Evolutionary conservation across 345 rosid genomes (phyloP).

Genomic region (Heritiera fomes): DNA sequence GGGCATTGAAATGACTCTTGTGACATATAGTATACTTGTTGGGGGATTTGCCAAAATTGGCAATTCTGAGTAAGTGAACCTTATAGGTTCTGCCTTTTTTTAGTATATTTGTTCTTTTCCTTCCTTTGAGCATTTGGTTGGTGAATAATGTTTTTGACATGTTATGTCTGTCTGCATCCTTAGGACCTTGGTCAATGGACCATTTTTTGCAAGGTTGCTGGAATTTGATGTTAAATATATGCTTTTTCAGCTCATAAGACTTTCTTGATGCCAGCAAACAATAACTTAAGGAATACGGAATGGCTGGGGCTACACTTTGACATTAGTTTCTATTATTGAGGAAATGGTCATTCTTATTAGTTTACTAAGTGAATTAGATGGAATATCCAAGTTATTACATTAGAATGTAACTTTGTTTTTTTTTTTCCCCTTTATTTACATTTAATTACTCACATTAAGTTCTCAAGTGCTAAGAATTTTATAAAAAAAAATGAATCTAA

Average conservation of each 20-base stretch:
- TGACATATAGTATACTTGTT: conserved; percentile 76
- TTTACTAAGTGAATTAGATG: neutral
- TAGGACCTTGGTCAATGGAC: neutral
- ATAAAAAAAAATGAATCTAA: neutral
- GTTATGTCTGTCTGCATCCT: neutral
- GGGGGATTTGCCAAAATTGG: conserved; percentile 85
- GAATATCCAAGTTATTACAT: neutral
- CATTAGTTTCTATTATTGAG: neutral
- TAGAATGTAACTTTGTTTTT: neutral
- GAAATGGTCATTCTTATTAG: neutral
- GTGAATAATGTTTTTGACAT: neutral
- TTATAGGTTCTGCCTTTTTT: conserved; percentile 20
- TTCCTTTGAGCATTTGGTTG: neutral
- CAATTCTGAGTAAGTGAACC: conserved; percentile 72
- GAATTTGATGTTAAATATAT: neutral
- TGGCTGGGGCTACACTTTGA: neutral
- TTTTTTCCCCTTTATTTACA: neutral
- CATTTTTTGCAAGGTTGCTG: neutral
- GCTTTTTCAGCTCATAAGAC: neutral
- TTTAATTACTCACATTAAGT: neutral
- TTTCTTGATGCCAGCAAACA: neutral
- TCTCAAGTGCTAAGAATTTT: neutral
- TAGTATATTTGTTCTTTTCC: neutral
- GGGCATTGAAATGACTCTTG: conserved; percentile 83
- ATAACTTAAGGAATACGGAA: neutral